Evolutionary conservation across 495 filamentous ascomycete species (phyloP).

Genomic region (Oleoguttula mirabilis): DNA sequence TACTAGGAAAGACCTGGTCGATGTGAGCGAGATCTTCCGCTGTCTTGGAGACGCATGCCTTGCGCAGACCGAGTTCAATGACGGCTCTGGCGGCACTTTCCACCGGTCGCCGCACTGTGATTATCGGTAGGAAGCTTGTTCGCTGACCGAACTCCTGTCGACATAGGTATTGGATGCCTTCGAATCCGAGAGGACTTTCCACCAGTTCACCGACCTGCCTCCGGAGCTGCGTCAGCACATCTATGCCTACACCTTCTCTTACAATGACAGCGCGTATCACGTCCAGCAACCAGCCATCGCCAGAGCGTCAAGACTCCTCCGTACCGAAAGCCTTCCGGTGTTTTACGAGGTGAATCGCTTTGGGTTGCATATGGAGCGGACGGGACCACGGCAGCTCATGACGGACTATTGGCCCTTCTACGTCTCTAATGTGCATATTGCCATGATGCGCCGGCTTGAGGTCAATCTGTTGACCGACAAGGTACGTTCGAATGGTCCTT

Average conservation of each 20-base stretch:
- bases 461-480: neutral
- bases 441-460: neutral
- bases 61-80: too few relatives aligned
- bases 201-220: neutral
- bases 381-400: neutral
- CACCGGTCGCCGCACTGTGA: too few relatives aligned
- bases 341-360: constrained; percentile 7
- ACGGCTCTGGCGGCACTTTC: too few relatives aligned
- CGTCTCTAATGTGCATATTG: neutral
- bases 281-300: constrained; percentile 2
- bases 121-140: too few relatives aligned
- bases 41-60: too few relatives aligned
- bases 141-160: too few relatives aligned
- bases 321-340: neutral
- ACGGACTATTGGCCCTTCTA: neutral
- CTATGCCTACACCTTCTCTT: neutral
- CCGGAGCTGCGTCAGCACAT: neutral
- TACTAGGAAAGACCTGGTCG: too few relatives aligned
- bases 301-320: neutral
- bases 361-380: neutral
- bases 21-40: too few relatives aligned
- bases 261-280: neutral
- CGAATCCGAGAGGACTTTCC: neutral
- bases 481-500: too few relatives aligned
- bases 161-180: neutral